Conservation (phyloP, 139 green algal genomes). For the Zygnema cylindricum region DNA sequence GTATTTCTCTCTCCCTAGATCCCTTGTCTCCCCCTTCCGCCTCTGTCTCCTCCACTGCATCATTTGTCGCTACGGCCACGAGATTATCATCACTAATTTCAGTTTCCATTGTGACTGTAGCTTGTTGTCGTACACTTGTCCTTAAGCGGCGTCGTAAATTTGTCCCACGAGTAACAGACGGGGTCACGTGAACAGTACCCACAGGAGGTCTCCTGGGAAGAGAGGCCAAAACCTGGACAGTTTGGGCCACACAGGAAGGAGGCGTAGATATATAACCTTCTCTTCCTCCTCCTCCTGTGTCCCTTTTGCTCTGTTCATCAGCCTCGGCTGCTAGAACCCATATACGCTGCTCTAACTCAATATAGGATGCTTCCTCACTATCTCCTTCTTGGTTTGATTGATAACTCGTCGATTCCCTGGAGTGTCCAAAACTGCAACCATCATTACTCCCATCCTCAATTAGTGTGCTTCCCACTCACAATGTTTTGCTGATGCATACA, state of each 20-base stretch:
- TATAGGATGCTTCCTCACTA: not conserved
- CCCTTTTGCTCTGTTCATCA: not conserved
- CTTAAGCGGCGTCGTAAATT: not conserved
- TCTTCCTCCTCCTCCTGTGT: not conserved
- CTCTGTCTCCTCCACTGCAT: not conserved
- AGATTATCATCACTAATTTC: not conserved
- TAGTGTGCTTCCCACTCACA: too few relatives aligned
- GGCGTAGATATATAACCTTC: not conserved
- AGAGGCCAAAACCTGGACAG: not conserved
- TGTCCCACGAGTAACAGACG: not conserved
- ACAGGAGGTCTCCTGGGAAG: not conserved
- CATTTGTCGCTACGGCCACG: not conserved
- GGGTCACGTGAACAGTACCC: not conserved
- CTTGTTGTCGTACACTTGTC: not conserved
- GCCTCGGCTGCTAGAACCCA: constrained; percentile 20
- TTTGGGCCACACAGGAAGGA: not conserved
- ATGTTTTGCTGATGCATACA: too few relatives aligned
- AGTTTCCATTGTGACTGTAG: not conserved
- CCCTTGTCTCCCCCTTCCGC: not conserved
- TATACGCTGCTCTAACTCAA: not conserved
- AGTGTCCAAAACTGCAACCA: too few relatives aligned
- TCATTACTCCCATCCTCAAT: too few relatives aligned
- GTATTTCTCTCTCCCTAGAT: too few relatives aligned
- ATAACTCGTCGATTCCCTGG: not conserved
- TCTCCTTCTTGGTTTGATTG: not conserved